A percentile compares a stretch with the other conserved stretches of the same genome.
Evolutionary conservation across 257 asterid species (phyloP).

Genomic region (Solanum infundibuliforme): DNA sequence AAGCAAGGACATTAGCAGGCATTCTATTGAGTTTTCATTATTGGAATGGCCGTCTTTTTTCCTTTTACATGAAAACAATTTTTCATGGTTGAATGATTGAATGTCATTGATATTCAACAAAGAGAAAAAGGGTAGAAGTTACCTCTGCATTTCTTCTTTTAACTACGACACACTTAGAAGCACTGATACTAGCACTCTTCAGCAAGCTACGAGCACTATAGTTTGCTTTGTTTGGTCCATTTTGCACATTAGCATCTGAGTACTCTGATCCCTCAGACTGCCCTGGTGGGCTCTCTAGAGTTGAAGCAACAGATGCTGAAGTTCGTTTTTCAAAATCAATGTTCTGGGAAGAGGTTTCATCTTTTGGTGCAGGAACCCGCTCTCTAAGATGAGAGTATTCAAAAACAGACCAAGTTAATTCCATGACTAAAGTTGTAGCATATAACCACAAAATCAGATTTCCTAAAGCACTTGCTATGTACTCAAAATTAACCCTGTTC

Average conservation of each 20-base stretch:
- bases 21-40: neutral
- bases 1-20: neutral
- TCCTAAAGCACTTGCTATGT: neutral
- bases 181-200: slow-evolving; percentile 93
- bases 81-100: neutral
- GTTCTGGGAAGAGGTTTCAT: slow-evolving; percentile 27
- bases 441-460: neutral
- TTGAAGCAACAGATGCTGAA: slow-evolving; percentile 56
- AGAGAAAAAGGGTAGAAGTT: neutral
- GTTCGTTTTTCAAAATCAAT: slow-evolving; percentile 49
- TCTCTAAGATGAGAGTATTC: slow-evolving; percentile 35
- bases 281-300: slow-evolving; percentile 51
- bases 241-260: slow-evolving; percentile 16
- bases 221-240: slow-evolving; percentile 34
- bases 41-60: neutral
- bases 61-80: neutral
- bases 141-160: slow-evolving; percentile 52
- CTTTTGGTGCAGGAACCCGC: slow-evolving; percentile 78
- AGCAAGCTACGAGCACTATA: slow-evolving; percentile 76
- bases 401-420: neutral
- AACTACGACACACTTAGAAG: slow-evolving; percentile 68
- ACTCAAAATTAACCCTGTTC: neutral
- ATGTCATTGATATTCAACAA: neutral
- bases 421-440: neutral
- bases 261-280: slow-evolving; percentile 30